phyloP scores from a whole-genome alignment of 306 rosid species.

The Chamaecrista fasciculata region DNA sequence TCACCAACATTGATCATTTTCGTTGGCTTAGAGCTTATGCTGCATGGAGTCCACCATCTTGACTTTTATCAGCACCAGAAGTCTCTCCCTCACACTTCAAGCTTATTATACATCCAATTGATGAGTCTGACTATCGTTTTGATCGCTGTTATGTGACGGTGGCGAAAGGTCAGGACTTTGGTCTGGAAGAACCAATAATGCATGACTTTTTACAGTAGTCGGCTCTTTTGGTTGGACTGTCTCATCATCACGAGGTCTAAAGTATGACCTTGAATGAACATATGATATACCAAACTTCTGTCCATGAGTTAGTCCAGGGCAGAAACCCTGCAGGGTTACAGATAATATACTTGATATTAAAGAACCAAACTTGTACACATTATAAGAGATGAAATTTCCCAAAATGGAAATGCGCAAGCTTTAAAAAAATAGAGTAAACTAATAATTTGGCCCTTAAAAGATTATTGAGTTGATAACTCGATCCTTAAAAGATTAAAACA shows the following conservation, averaged over 20 bases:
- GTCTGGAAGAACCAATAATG: conserved; percentile 38
- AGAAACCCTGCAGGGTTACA: conserved; percentile 66
- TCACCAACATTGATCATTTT: conserved; percentile 14
- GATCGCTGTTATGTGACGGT: conserved; percentile 29
- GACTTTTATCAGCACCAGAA: conserved; percentile 5
- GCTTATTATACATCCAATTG: conserved; percentile 27
- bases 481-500: no score
- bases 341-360: conserved; percentile 12
- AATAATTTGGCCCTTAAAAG: no score
- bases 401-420: not conserved
- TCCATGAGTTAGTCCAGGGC: conserved; percentile 81
- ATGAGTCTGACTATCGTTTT: conserved; percentile 34
- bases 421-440: no score
- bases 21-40: conserved; percentile 14
- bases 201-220: conserved; percentile 44
- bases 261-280: conserved; percentile 35
- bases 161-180: conserved; percentile 39
- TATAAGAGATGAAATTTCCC: not conserved
- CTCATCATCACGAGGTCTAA: conserved; percentile 36
- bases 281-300: conserved; percentile 69
- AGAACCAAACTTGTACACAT: not conserved
- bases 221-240: conserved; percentile 41
- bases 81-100: conserved; percentile 28
- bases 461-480: no score
- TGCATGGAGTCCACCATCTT: conserved; percentile 27